Percentiles rank a stretch among this genome's conserved stretches.
Conservation (phyloP, 2,329 filamentous ascomycete species). For the Tolypocladium guangdongense region DNA sequence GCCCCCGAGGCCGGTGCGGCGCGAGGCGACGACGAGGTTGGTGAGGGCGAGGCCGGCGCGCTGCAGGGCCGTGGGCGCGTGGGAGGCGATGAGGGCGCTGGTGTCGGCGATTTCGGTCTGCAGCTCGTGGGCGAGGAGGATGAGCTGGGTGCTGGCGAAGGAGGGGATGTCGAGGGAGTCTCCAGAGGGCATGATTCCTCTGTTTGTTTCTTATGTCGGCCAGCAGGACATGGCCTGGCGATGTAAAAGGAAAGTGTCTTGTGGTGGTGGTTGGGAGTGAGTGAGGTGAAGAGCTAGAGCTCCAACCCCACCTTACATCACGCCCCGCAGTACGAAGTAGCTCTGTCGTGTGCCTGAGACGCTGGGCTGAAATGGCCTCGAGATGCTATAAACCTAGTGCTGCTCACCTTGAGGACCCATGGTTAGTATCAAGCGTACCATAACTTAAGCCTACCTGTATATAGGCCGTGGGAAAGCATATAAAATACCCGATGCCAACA, state of each 20-base stretch:
- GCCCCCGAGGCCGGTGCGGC: slow-evolving; percentile 85
- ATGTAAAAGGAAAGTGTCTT: background rate
- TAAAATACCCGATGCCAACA: too few relatives aligned
- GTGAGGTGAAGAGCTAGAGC: background rate
- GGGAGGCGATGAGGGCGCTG: slow-evolving; percentile 51
- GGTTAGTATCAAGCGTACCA: too few relatives aligned
- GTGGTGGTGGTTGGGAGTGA: background rate
- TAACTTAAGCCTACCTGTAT: too few relatives aligned
- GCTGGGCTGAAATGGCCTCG: too few relatives aligned
- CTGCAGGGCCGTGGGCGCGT: slow-evolving; percentile 58
- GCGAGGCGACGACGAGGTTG: slow-evolving; percentile 62
- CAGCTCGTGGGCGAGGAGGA: slow-evolving; percentile 60
- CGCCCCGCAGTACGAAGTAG: background rate
- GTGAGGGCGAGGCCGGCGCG: slow-evolving; percentile 69
- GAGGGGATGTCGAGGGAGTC: slow-evolving; percentile 48
- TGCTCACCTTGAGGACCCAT: too few relatives aligned
- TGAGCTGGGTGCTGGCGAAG: slow-evolving; percentile 62
- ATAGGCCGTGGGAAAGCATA: too few relatives aligned
- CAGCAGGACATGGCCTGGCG: background rate
- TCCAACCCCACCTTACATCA: background rate
- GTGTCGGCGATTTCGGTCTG: slow-evolving; percentile 63
- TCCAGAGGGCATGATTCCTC: slow-evolving; percentile 21
- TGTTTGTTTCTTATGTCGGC: background rate
- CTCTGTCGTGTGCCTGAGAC: background rate
- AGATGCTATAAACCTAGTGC: too few relatives aligned